phyloP scores from a whole-genome alignment of 1,284 basidiomycete species.

The Ganoderma multipileum region DNA sequence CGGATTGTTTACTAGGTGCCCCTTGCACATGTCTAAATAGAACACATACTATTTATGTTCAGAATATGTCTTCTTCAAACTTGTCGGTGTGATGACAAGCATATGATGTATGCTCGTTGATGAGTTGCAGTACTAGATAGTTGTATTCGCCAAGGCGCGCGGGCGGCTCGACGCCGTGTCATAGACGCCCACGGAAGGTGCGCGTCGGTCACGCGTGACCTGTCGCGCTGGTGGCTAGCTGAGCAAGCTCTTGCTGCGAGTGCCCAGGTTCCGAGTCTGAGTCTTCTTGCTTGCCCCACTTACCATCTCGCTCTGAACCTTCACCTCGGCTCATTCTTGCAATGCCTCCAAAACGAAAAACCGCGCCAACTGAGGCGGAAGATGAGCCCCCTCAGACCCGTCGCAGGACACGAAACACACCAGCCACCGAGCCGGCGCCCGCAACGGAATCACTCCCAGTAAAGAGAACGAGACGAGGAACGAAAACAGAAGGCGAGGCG shows the following conservation, averaged over 20 bases:
- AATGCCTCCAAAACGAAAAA: constrained; percentile 61
- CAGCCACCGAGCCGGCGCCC: constrained; percentile 1
- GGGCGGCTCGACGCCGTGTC: constrained; percentile 1
- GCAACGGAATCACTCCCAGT: constrained; percentile 11
- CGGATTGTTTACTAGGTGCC: background rate
- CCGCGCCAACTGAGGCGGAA: constrained; percentile 27
- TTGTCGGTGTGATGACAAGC: background rate
- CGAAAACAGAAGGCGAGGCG: constrained; percentile 12
- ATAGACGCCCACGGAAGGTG: background rate
- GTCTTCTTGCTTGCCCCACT: background rate
- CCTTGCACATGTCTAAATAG: background rate
- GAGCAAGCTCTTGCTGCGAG: background rate
- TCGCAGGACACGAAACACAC: constrained; percentile 34
- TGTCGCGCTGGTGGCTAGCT: constrained; percentile 7
- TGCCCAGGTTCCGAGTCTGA: background rate
- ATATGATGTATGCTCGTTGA: background rate
- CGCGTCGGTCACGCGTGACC: constrained; percentile 10
- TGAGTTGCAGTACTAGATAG: too few species aligned
- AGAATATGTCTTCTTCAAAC: background rate
- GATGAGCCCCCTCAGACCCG: constrained; percentile 28
- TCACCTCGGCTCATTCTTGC: background rate
- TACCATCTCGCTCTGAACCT: background rate
- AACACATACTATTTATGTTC: background rate
- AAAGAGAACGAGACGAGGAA: constrained; percentile 14
- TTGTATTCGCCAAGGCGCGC: too few species aligned